Base-by-base conservation (phyloP, 768 basidiomycete genomes). In the Pisolithus orientalis region DNA sequence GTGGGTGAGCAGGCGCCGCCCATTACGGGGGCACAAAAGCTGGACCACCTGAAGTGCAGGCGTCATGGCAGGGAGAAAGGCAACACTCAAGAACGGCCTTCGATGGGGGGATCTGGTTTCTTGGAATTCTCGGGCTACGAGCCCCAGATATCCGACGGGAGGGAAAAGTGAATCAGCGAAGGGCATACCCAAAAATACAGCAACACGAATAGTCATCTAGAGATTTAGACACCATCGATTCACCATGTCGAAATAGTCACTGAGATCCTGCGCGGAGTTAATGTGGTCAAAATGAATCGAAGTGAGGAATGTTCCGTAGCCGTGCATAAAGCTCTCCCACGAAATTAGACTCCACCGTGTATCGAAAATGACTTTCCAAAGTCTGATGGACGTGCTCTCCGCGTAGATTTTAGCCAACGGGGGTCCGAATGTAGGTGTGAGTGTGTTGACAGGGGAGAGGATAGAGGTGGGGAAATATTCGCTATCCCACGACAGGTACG, bases 31-130 rank as follows among this genome's bases (percentile, higher is more conserved):
- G 21, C 59, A 49, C 24, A 58, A 16, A 17, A 67, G 55, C 14
- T 57, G 65, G 1, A 66, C 55, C 1, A 59, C 57, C 10, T 34
- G 55, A 44, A 66, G 32, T 21, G 65, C 55, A 5, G 63, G 62
- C 0, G 46, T 38, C n/a, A n/a, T 56, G 16, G 51, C 47, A 17
- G 17, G 27, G 27, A 67, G 27, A 14, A 42, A 31, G 5, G 24
- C 45, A 21, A 67, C 46, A 34, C 53, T 34, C 7, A 17, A 13
- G 25, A 67, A 59, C 1, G 63, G 28, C 11, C 0, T 7, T 39
- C 25, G 9, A 38, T 59, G 57, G 2, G 53, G 52, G 0, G 7
- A 1, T 34, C 16, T 57, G 3, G 32, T 39, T 3, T 17, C 34
- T 25, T 58, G 63, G 5, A n/a, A 0, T 5, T 29, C 45, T 5